phyloP scores from a whole-genome alignment of 2,329 filamentous ascomycete genomes.

The Beauveria varroae region DNA sequence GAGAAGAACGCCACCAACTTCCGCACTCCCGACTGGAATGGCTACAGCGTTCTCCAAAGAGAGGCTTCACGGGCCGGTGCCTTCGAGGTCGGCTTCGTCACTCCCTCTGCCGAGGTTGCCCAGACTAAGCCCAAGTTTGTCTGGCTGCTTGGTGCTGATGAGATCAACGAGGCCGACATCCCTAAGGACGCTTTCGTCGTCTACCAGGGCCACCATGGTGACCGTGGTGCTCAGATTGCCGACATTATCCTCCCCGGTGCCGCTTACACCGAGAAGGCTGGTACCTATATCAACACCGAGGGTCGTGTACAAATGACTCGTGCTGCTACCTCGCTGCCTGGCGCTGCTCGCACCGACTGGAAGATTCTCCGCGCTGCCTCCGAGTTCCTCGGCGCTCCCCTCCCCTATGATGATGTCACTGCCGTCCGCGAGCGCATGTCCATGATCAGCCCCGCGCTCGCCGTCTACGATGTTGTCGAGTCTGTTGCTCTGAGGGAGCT shows the following conservation, averaged over 20 bases:
- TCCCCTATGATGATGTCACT: constrained; percentile 91
- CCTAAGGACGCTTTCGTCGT: constrained; percentile 94
- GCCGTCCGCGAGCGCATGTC: constrained; percentile 86
- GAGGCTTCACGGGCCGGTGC: constrained; percentile 87
- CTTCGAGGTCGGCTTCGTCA: constrained; percentile 91
- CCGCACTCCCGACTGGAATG: constrained; percentile 85
- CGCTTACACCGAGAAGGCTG: constrained; percentile 94
- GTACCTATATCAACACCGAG: constrained; percentile 96
- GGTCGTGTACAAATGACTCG: constrained; percentile 92
- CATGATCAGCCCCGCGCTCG: constrained; percentile 85
- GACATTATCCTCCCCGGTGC: constrained; percentile 91
- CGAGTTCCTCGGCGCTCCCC: constrained; percentile 79
- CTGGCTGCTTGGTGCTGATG: constrained; percentile 94
- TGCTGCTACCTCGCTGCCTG: constrained; percentile 79
- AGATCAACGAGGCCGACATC: constrained; percentile 76
- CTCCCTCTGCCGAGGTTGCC: constrained; percentile 73
- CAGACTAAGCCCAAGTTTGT: constrained; percentile 87
- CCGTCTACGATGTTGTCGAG: constrained; percentile 87
- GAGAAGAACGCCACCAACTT: constrained; percentile 91
- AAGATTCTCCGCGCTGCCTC: constrained; percentile 93
- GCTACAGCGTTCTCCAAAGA: constrained; percentile 93
- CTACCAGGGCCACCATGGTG: constrained; percentile 97
- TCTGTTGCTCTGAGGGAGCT: constrained; percentile 64
- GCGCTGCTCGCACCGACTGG: constrained; percentile 92
- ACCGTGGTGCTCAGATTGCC: constrained; percentile 84